These are phyloP conservation scores for Neofusicoccum umdonicola DNA, from an alignment of 2,329 filamentous ascomycete genomes.

Conservation along the genomic window DNA sequence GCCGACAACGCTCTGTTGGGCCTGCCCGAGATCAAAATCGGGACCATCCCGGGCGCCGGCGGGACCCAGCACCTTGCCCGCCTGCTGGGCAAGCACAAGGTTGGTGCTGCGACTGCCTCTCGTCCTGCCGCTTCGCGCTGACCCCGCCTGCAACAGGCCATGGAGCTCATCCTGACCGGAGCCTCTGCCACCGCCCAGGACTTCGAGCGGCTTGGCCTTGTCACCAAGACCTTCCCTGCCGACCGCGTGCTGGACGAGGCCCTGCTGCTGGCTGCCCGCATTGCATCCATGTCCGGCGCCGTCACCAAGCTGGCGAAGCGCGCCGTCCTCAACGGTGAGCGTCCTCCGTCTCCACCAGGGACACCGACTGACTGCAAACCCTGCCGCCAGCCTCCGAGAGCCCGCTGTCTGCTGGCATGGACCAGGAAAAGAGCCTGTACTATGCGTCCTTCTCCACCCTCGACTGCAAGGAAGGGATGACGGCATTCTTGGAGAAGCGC, in stretches of 20 bases:
- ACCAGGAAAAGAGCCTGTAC: slow-evolving; percentile 33
- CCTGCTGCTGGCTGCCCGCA: slow-evolving; percentile 37
- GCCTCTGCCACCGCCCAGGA: slow-evolving; percentile 36
- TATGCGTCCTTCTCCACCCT: slow-evolving; percentile 36
- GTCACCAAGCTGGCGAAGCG: slow-evolving; percentile 45
- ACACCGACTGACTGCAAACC: slow-evolving; percentile 22
- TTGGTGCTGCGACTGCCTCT: slow-evolving; percentile 18
- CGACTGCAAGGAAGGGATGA: slow-evolving; percentile 44
- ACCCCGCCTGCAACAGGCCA: slow-evolving; percentile 32
- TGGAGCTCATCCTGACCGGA: slow-evolving; percentile 47
- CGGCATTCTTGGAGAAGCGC: slow-evolving; percentile 44
- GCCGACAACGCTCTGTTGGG: slow-evolving; percentile 83
- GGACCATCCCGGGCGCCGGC: slow-evolving; percentile 84
- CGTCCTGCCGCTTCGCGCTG: background rate
- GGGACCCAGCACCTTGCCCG: slow-evolving; percentile 83
- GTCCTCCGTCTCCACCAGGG: slow-evolving; percentile 2
- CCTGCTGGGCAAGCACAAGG: slow-evolving; percentile 47
- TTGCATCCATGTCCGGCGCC: slow-evolving; percentile 42
- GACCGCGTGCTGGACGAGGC: slow-evolving; percentile 41
- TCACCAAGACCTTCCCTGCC: slow-evolving; percentile 37
- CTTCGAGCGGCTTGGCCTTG: slow-evolving; percentile 41
- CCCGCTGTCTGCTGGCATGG: slow-evolving; percentile 42
- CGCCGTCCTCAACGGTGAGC: slow-evolving; percentile 43
- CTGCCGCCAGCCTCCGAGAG: slow-evolving; percentile 40
- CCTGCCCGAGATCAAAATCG: slow-evolving; percentile 93